phyloP scores from a whole-genome alignment of 1,139 yeast genomes.

The Debaryomyces subglobosus region DNA sequence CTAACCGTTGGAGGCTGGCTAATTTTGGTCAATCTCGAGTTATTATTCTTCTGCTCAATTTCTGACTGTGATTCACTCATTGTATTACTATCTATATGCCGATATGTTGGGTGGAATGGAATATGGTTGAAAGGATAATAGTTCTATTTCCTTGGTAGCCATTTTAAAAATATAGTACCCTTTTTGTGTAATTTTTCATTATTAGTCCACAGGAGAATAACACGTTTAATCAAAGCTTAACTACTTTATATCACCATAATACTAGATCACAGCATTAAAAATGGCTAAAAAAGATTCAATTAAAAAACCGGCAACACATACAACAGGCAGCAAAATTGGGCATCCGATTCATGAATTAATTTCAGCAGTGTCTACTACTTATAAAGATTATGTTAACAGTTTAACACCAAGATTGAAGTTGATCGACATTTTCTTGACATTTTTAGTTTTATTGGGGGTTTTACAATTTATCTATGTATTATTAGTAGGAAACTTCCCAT shows the following conservation, averaged over 20 bases:
- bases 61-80: neutral
- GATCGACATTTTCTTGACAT: constrained; percentile 76
- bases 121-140: neutral
- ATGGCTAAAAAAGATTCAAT: constrained; percentile 45
- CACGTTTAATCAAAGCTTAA: constrained; percentile 6
- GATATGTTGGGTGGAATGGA: neutral
- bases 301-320: constrained; percentile 26
- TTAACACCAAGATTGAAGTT: constrained; percentile 58
- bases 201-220: constrained; percentile 15
- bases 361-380: constrained; percentile 52
- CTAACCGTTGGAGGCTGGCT: constrained; percentile 57
- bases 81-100: neutral
- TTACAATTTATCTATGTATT: constrained; percentile 79
- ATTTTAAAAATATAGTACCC: neutral
- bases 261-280: constrained; percentile 10
- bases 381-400: constrained; percentile 44
- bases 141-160: neutral
- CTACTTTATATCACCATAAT: neutral
- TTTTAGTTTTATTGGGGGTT: constrained; percentile 73
- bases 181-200: constrained; percentile 8
- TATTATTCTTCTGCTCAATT: neutral
- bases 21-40: constrained; percentile 17
- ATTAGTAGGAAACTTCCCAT: constrained; percentile 87
- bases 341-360: constrained; percentile 42
- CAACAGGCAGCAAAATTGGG: constrained; percentile 1